Conservation (phyloP, 2,329 filamentous ascomycete genomes). For the Hirsutella thompsonii region DNA sequence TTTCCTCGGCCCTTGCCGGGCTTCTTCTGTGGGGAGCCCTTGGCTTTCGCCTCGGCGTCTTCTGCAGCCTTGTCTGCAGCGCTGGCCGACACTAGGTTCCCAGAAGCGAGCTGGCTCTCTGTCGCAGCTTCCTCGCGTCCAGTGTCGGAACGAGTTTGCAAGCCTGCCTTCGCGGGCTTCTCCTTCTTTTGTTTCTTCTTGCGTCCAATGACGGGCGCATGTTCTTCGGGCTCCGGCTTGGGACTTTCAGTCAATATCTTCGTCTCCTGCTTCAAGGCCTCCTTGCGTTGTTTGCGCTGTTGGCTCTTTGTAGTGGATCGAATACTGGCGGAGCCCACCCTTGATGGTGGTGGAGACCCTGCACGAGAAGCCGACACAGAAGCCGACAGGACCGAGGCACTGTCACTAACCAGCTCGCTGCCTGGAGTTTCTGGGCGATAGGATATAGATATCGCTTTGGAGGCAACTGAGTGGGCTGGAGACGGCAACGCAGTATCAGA, state of each 20-base stretch:
- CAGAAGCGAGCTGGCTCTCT: background rate
- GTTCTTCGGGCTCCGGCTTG: constrained; percentile 40
- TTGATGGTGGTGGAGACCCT: constrained; percentile 54
- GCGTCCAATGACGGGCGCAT: constrained; percentile 62
- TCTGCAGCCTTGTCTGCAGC: constrained; percentile 3
- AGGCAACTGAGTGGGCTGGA: constrained; percentile 14
- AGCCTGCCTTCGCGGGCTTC: constrained; percentile 23
- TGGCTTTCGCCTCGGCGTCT: constrained; percentile 13
- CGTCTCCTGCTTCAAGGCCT: constrained; percentile 51
- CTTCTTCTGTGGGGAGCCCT: constrained; percentile 17
- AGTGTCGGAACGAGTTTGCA: constrained; percentile 4
- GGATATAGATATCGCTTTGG: constrained; percentile 16
- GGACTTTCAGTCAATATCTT: constrained; percentile 36
- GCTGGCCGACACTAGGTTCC: background rate
- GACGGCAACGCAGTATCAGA: constrained; percentile 34
- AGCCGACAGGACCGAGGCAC: constrained; percentile 58
- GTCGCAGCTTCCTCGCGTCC: constrained; percentile 3
- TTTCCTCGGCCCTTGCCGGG: constrained; percentile 15
- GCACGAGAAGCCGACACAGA: constrained; percentile 56
- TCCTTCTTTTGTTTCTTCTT: constrained; percentile 83
- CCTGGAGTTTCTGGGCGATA: constrained; percentile 58
- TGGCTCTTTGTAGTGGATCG: constrained; percentile 65
- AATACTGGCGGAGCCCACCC: constrained; percentile 55
- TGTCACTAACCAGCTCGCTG: constrained; percentile 67
- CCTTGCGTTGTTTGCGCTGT: constrained; percentile 63